A percentile compares a stretch with the other conserved stretches of the same genome.
Conservation (phyloP, 768 basidiomycete genomes). For the Suillus variegatus region DNA sequence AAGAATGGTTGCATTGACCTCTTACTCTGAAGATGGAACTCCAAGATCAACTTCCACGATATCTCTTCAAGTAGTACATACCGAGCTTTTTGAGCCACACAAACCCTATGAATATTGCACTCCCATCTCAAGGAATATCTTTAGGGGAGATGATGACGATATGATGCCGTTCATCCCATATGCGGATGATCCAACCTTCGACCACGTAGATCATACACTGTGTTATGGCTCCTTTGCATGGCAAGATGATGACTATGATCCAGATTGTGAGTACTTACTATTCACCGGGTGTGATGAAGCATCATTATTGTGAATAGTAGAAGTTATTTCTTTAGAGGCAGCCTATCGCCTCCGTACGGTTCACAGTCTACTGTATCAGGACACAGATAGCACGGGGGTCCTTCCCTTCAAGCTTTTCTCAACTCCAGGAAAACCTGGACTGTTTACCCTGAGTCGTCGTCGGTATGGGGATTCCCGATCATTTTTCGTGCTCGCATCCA, state of each 20-base stretch:
- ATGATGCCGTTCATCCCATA: slow-evolving; percentile 63
- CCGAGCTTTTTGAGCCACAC: slow-evolving; percentile 22
- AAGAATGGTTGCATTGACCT: neutral
- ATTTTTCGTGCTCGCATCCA: slow-evolving; percentile 21
- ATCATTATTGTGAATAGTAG: slow-evolving; percentile 33
- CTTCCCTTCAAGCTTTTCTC: slow-evolving; percentile 43
- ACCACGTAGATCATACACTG: slow-evolving; percentile 37
- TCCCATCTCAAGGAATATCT: slow-evolving; percentile 46
- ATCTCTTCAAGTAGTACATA: slow-evolving; percentile 3
- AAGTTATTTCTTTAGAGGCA: slow-evolving; percentile 52
- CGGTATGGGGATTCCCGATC: slow-evolving; percentile 32
- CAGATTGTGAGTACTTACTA: slow-evolving; percentile 39
- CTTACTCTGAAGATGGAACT: slow-evolving; percentile 1
- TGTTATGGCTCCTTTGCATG: slow-evolving; percentile 53
- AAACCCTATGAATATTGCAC: slow-evolving; percentile 60
- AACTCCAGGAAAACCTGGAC: slow-evolving; percentile 23
- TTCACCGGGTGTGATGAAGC: neutral
- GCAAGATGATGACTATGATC: slow-evolving; percentile 40
- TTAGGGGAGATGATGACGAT: slow-evolving; percentile 58
- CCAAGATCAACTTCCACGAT: neutral
- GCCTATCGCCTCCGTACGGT: slow-evolving; percentile 41
- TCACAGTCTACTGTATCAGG: slow-evolving; percentile 38
- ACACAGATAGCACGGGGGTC: slow-evolving; percentile 50
- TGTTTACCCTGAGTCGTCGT: slow-evolving; percentile 25
- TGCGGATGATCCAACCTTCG: slow-evolving; percentile 59